Evolutionary conservation across 805 yeast species (phyloP), one percentile per base, ranked within the genome.

Genomic region (Hanseniaspora guilliermondii): DNA sequence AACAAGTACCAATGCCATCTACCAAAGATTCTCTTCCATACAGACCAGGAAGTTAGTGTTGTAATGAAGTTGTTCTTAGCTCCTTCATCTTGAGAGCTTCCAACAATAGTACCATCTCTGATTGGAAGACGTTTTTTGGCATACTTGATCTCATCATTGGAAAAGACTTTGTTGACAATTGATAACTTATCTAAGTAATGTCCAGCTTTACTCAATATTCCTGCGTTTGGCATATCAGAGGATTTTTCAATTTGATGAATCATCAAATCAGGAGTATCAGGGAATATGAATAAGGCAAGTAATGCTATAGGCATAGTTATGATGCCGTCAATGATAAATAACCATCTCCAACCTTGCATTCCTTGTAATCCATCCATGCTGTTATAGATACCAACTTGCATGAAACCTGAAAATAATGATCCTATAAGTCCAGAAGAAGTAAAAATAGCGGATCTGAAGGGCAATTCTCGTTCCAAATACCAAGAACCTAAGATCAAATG

Each of bases 291-390:
- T 39, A 77, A 70, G 0, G 86, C 85, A 58, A 75, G 78, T 4
- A 79, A 37, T 3, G 77, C 75, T 53, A 80, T 75, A 1, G 83
- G 83, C 3, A 80, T 60, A 0, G 85, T 79, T 45, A 80, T 71
- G 33, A 77, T 60, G 58, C 78, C 79, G 64, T 80, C 84, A 57
- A 80, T 77, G 45, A 81, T 76, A 61, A 79, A 81, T n/a, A 80
- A 63, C 85, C 85, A 80, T 64, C 81, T 72, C 84, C 84, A 80
- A 7, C 85, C 85, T 3, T 73, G 71, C 16, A 79, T 62, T 0
- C 81, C 81, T n/a, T 65, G 63, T 21, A 59, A 62, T 53, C 77
- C 75, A 58, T 75, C 64, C 70, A 78, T 68, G 58, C 71, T 70
- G 19, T 62, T 65, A 59, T 72, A 73, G 37, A 78, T 77, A 2